A percentile compares a stretch with the other conserved stretches of the same genome.
Conservation (phyloP, 164 flowering plant genomes). For the Cinnamomum chago region DNA sequence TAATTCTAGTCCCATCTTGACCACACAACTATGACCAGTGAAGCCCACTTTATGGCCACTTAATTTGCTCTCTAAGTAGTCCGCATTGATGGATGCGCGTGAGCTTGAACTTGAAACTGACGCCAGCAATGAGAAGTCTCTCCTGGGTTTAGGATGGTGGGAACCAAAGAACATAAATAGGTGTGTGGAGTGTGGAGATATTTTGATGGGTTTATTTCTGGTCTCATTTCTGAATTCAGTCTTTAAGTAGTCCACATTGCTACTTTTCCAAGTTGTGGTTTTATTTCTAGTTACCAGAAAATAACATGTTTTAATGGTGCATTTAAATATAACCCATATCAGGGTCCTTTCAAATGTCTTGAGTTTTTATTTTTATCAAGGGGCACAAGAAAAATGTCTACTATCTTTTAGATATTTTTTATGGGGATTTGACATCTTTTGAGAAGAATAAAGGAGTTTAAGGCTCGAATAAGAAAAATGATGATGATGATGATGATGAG, state of each 20-base stretch:
- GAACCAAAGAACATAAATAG: neutral
- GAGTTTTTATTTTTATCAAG: no score
- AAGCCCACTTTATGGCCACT: constrained; percentile 66
- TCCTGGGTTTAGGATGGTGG: constrained; percentile 15
- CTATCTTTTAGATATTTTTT: neutral
- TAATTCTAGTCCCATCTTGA: constrained; percentile 42
- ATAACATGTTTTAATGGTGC: no score
- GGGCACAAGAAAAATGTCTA: no score
- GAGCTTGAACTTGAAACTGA: constrained; percentile 35
- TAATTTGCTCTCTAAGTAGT: constrained; percentile 58
- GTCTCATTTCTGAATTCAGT: no score
- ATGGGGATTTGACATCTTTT: neutral
- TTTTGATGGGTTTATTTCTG: neutral
- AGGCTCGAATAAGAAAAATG: no score
- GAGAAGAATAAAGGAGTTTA: neutral
- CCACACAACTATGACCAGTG: constrained; percentile 48
- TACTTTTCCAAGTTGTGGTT: no score
- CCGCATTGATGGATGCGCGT: constrained; percentile 43
- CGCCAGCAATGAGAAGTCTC: constrained; percentile 25
- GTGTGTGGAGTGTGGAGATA: neutral
- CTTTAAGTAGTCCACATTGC: neutral
- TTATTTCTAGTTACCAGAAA: no score
- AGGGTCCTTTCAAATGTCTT: no score
- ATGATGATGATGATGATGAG: no score
- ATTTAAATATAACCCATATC: no score